These are phyloP conservation scores for Xanthoconium purpureum DNA, from an alignment of 768 basidiomycete species.

Conservation along the genomic window DNA sequence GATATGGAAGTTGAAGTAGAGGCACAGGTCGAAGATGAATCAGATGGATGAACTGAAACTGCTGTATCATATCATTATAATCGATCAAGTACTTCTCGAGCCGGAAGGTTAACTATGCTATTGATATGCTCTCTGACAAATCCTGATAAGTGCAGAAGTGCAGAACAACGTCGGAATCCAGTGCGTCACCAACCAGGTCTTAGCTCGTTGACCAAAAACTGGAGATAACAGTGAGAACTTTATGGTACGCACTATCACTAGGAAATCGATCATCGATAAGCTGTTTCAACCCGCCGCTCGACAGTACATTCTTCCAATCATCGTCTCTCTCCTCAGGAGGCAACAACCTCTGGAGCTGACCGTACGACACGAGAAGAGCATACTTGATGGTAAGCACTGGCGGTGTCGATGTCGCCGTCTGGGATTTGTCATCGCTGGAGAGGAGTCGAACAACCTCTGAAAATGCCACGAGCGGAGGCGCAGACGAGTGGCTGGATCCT, in stretches of 20 bases:
- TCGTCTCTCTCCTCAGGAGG: conserved; percentile 29
- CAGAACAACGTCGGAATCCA: neutral
- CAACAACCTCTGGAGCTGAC: conserved; percentile 32
- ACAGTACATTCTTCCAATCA: conserved; percentile 33
- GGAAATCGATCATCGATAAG: conserved; percentile 30
- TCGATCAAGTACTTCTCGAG: neutral
- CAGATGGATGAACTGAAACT: conserved; percentile 17
- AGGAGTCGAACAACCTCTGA: conserved; percentile 30
- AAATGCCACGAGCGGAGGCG: conserved; percentile 21
- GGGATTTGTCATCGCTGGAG: conserved; percentile 11
- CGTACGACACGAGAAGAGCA: conserved; percentile 38
- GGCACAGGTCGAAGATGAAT: conserved; percentile 30
- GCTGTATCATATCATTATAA: neutral
- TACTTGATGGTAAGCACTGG: conserved; percentile 34
- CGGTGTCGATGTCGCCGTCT: conserved; percentile 2
- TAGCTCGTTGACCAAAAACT: conserved; percentile 15
- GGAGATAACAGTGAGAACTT: conserved; percentile 20
- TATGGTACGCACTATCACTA: conserved; percentile 24
- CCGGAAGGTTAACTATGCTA: neutral
- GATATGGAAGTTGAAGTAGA: conserved; percentile 44
- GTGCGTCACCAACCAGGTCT: neutral
- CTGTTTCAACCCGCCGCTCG: conserved; percentile 23
- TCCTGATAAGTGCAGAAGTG: neutral
- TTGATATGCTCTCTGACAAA: neutral
- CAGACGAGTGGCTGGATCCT: conserved; percentile 24